Evolutionary conservation across 495 filamentous ascomycete species (phyloP).

Genomic region (Sabuloglossum arenarium): DNA sequence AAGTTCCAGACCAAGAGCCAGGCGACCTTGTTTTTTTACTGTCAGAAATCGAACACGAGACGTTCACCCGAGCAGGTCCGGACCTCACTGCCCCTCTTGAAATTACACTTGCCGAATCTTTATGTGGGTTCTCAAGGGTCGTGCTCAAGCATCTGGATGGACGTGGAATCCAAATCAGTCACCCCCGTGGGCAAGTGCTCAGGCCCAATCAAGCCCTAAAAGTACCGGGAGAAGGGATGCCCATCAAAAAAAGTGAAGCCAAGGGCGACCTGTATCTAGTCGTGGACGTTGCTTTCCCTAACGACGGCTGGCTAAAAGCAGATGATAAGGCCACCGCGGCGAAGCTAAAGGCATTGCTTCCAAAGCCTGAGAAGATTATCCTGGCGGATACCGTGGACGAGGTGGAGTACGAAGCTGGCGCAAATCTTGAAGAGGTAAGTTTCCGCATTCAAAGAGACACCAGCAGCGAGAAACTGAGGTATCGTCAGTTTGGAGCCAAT

Average conservation of each 20-base stretch:
- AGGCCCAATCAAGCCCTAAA: slow-evolving; percentile 67
- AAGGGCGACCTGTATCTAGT: slow-evolving; percentile 77
- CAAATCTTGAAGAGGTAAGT: slow-evolving; percentile 57
- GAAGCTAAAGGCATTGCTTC: slow-evolving; percentile 52
- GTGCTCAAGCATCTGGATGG: slow-evolving; percentile 89
- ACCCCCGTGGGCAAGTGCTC: slow-evolving; percentile 54
- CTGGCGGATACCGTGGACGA: slow-evolving; percentile 59
- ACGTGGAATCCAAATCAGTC: slow-evolving; percentile 62
- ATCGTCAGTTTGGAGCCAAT: slow-evolving; percentile 35
- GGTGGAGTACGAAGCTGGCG: slow-evolving; percentile 64
- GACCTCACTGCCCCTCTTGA: slow-evolving; percentile 65
- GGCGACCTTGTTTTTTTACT: slow-evolving; percentile 84
- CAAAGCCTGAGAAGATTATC: slow-evolving; percentile 36
- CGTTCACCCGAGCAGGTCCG: slow-evolving; percentile 60
- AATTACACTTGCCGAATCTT: slow-evolving; percentile 62
- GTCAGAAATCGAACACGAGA: slow-evolving; percentile 57
- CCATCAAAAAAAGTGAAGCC: slow-evolving; percentile 57
- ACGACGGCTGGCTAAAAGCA: slow-evolving; percentile 46
- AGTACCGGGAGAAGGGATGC: slow-evolving; percentile 82
- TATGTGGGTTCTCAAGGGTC: slow-evolving; percentile 77
- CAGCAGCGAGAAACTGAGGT: slow-evolving; percentile 12
- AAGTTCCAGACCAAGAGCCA: slow-evolving; percentile 73
- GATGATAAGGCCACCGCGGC: slow-evolving; percentile 42
- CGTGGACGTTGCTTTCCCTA: slow-evolving; percentile 76
- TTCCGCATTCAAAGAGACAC: not conserved